Evolutionary conservation across 441 rosid species (phyloP).

Genomic region (Corymbia calophylla): DNA sequence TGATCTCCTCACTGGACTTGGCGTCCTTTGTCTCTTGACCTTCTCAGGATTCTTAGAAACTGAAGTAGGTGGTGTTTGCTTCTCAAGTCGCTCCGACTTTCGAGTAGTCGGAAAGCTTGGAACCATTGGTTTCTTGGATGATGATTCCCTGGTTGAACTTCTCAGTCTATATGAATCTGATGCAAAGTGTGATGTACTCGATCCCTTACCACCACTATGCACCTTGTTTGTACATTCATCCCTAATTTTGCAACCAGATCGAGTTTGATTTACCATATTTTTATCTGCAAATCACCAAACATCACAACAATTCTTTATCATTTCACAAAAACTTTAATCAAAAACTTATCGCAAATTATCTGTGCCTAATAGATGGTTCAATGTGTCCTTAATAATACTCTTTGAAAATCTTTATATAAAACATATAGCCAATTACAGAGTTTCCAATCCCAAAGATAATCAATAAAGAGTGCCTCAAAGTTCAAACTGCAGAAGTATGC

Average conservation of each 20-base stretch:
- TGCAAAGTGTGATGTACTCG: conserved; percentile 11
- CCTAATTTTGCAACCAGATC: conserved; percentile 21
- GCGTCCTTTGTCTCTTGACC: conserved; percentile 26
- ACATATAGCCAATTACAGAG: not conserved
- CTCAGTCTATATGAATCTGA: conserved; percentile 27
- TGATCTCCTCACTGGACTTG: conserved; percentile 53
- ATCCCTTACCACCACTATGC: conserved; percentile 25
- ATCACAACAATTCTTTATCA: not conserved
- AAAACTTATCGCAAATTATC: not conserved
- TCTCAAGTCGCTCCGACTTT: conserved; percentile 51
- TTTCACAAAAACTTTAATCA: not conserved
- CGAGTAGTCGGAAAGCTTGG: conserved; percentile 28
- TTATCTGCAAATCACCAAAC: not conserved
- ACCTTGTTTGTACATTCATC: conserved; percentile 28
- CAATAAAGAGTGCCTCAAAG: not conserved
- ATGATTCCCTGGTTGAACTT: conserved; percentile 44
- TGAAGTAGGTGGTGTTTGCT: conserved; percentile 28
- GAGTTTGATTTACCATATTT: conserved; percentile 32
- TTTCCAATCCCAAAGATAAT: not conserved
- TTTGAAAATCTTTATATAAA: not conserved
- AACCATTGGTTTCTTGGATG: conserved; percentile 18
- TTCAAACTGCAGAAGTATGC: not conserved
- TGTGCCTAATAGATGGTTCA: not conserved
- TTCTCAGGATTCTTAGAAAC: conserved; percentile 26
- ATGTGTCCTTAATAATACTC: not conserved